Evolutionary conservation across 2,329 filamentous ascomycete genomes (phyloP), one percentile per base, ranked within the genome.

Genomic region (Aureobasidium sp.): DNA sequence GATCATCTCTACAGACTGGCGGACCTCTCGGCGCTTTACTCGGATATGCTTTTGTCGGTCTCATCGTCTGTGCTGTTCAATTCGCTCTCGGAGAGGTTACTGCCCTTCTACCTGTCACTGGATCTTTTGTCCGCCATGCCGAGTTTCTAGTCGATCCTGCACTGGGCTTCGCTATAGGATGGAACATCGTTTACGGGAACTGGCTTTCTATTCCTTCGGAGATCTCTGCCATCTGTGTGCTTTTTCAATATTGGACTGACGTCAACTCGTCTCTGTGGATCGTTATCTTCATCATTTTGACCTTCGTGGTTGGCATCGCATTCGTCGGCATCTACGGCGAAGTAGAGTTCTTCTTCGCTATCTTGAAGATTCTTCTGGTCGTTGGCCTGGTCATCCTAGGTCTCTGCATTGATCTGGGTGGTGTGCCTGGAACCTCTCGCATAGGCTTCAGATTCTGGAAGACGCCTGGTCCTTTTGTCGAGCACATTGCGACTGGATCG

Each of bases 61-160:
- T 87, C 47, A 75, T 94, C 64, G 90, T 93, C 66, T 94, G 86
- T 74, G 77, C 90, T 46, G 89, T 94, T 67, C 92, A 94, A 88
- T 86, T 85, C 63, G 87, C 84, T 62, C 83, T 94, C 4, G 90
- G 89, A 65, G 89, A 93, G 74, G 93, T 94, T 88, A 88, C 89
- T 6, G 84, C 89, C 56, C 93, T 88, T 87, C 74, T 94, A 34
- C 90, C 90, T 55, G 80, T 92, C 69, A 83, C 85, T 62, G 85
- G 87, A 71, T 90, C 89, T 67, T 94, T 94, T 74, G 89, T 89
- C 65, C 88, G 88, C 69, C 93, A 92, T 71, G 89, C 90, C 20
- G 82, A 85, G 64, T 83, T 90, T 53, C 94, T 91, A 76, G 88
- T 86, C 69, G 88, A 94, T 69, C 89, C 89, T 59, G 88, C 89